Evolutionary conservation across 768 basidiomycete species (phyloP).

Genomic region (Dendrothele bispora): DNA sequence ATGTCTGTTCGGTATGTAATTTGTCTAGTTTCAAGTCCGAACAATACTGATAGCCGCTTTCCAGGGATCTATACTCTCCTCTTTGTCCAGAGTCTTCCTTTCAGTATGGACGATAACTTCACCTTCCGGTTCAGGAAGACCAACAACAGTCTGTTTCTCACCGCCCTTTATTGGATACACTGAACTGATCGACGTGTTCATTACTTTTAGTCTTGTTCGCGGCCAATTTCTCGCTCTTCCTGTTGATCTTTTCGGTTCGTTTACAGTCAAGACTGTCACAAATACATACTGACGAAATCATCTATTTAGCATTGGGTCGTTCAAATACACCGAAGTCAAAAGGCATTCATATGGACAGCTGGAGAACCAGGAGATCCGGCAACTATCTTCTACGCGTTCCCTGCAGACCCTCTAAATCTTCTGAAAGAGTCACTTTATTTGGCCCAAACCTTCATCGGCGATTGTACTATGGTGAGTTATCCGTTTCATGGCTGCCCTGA

Average conservation of each 20-base stretch:
- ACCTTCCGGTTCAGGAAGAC: no score
- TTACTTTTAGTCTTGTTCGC: not conserved
- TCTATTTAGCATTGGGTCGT: constrained; percentile 6
- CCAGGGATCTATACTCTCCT: not conserved
- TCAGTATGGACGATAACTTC: no score
- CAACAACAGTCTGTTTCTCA: no score
- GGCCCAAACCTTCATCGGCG: constrained; percentile 2
- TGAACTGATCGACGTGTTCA: no score
- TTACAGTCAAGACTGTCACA: no score
- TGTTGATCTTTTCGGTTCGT: constrained; percentile 1
- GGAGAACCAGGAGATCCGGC: constrained; percentile 2
- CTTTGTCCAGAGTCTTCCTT: constrained; percentile 2
- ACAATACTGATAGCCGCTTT: not conserved
- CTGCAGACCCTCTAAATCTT: constrained; percentile 1
- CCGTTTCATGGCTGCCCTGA: not conserved
- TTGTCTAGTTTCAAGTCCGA: not conserved
- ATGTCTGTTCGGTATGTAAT: not conserved
- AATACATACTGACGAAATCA: no score
- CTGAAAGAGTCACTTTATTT: constrained; percentile 4
- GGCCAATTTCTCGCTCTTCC: not conserved
- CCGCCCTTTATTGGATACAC: no score
- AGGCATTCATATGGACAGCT: not conserved
- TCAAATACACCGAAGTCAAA: constrained; percentile 1
- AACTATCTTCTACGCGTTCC: constrained; percentile 1
- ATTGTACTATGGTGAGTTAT: constrained; percentile 3